Percentiles rank a stretch among this genome's conserved stretches.
These are phyloP conservation scores for Paraphaeosphaeria sporulosa DNA, from an alignment of 2,329 filamentous ascomycete genomes.

Conservation along the genomic window DNA sequence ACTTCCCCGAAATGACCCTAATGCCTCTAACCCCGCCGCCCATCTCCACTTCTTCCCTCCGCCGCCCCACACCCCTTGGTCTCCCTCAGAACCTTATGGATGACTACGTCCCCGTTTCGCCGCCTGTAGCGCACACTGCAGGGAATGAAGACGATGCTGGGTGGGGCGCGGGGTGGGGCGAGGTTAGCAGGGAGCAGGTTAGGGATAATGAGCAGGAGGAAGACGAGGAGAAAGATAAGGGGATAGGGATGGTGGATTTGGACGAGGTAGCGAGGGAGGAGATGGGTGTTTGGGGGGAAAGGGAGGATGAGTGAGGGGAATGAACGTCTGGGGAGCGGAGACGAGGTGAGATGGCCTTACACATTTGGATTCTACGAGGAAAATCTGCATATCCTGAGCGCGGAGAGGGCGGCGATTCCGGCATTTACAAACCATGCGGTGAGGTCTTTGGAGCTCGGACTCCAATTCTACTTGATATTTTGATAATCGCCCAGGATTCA, in stretches of 20 bases:
- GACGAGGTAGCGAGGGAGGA: constrained; percentile 47
- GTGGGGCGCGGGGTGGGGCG: constrained; percentile 47
- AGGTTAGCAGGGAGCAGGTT: constrained; percentile 38
- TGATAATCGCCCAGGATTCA: too few species aligned
- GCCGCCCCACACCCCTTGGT: constrained; percentile 27
- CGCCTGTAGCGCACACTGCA: constrained; percentile 24
- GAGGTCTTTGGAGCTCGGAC: too few species aligned
- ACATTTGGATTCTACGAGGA: too few species aligned
- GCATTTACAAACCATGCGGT: too few species aligned
- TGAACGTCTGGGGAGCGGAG: not conserved
- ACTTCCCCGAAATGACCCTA: constrained; percentile 41
- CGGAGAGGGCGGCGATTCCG: too few species aligned
- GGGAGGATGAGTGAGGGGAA: constrained; percentile 22
- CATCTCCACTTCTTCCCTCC: constrained; percentile 14
- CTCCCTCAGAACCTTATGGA: constrained; percentile 46
- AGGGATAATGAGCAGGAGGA: constrained; percentile 29
- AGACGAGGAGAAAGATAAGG: constrained; percentile 15
- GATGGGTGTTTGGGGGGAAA: constrained; percentile 46
- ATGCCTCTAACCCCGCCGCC: constrained; percentile 41
- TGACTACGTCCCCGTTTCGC: constrained; percentile 41
- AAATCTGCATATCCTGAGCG: too few species aligned
- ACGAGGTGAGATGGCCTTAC: too few species aligned
- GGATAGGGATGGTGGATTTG: constrained; percentile 37
- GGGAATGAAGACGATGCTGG: constrained; percentile 40
- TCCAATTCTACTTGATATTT: too few species aligned